phyloP scores from a whole-genome alignment of 106 monocot species.

The Dactylorhiza incarnata region DNA sequence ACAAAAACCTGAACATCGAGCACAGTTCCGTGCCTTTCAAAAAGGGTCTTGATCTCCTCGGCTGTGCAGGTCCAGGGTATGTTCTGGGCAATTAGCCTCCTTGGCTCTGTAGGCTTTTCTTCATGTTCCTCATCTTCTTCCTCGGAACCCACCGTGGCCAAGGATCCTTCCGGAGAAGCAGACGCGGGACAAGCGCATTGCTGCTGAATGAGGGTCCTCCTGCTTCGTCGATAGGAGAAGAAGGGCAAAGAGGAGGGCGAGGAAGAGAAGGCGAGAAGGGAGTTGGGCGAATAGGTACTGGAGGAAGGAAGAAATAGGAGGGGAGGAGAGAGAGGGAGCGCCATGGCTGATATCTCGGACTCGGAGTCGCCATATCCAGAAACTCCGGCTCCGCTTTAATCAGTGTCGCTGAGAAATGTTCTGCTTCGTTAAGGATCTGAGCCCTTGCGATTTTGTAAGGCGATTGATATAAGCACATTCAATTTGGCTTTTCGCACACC shows the following conservation, averaged over 20 bases:
- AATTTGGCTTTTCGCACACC: too few relatives aligned
- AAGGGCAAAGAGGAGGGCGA: background rate
- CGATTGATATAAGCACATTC: too few relatives aligned
- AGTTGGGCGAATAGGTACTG: background rate
- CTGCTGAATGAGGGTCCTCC: background rate
- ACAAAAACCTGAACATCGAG: slow-evolving; percentile 53
- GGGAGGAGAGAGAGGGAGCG: background rate
- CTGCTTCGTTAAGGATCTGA: too few relatives aligned
- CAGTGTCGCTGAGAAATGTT: too few relatives aligned
- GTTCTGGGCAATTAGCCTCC: slow-evolving; percentile 70
- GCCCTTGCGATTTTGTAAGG: background rate
- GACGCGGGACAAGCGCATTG: background rate
- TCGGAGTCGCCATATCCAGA: background rate
- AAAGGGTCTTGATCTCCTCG: slow-evolving; percentile 53
- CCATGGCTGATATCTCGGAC: background rate
- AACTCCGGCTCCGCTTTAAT: background rate
- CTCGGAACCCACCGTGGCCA: background rate
- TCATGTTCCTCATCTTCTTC: slow-evolving; percentile 1
- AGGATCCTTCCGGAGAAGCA: background rate
- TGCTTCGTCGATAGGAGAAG: background rate
- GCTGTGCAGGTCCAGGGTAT: slow-evolving; percentile 63
- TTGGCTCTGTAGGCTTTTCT: slow-evolving; percentile 2
- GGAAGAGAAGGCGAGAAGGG: background rate
- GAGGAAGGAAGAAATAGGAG: background rate
- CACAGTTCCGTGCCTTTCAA: slow-evolving; percentile 58